These are phyloP conservation scores for Umbelopsis sp. DNA, from an alignment of 371 early-diverging fungal genomes.

Conservation along the genomic window DNA sequence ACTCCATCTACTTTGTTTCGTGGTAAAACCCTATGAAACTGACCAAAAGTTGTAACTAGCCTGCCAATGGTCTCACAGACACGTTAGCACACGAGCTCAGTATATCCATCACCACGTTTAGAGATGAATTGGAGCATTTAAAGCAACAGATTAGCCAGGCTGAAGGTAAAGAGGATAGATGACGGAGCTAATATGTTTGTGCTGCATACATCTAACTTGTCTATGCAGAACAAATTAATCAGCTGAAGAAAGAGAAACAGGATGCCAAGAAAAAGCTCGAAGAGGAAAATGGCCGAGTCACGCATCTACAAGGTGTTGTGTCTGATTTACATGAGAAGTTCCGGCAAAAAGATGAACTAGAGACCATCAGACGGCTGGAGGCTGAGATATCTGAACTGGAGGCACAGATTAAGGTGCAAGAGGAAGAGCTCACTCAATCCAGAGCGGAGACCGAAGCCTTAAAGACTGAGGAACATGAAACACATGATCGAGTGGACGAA, in stretches of 20 bases:
- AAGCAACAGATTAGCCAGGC: background rate
- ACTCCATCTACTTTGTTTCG: background rate
- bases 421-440: conserved; percentile 3
- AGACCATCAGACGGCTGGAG: conserved; percentile 2
- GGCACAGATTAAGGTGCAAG: conserved; percentile 23
- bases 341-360: conserved; percentile 7
- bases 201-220: too few relatives aligned
- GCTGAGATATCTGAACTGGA: conserved; percentile 22
- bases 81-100: conserved; percentile 3
- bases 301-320: conserved; percentile 11
- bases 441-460: conserved; percentile 15
- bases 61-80: conserved; percentile 1
- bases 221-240: conserved; percentile 9
- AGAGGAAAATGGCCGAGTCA: background rate
- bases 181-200: too few relatives aligned
- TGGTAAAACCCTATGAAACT: background rate
- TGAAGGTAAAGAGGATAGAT: background rate
- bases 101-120: conserved; percentile 11
- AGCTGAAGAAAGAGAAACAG: conserved; percentile 23
- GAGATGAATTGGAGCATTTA: conserved; percentile 2
- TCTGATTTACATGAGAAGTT: conserved; percentile 11
- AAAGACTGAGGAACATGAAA: background rate
- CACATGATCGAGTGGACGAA: conserved; percentile 21
- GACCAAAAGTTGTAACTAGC: background rate
- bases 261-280: conserved; percentile 3